Evolutionary conservation across 192 early-diverging fungal species (phyloP).

Genomic region (Dissophora globulifera): DNA sequence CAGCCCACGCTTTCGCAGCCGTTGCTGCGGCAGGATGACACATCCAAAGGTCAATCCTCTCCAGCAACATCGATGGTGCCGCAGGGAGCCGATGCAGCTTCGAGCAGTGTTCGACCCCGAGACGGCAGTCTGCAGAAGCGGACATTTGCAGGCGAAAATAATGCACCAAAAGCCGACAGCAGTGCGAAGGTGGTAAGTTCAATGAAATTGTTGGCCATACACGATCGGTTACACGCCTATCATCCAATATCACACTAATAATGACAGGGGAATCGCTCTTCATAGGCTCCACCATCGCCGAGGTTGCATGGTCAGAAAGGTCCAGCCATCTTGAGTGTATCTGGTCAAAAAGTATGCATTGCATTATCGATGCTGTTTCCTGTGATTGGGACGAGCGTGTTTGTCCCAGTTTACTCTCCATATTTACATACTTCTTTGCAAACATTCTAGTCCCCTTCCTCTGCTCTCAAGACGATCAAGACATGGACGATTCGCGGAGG

Average conservation of each 20-base stretch:
- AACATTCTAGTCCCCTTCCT: constrained; percentile 5
- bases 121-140: constrained; percentile 39
- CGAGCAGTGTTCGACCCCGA: constrained; percentile 38
- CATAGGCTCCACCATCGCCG: constrained; percentile 46
- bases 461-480: constrained; percentile 23
- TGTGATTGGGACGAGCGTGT: neutral
- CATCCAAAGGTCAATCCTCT: neutral
- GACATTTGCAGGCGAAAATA: constrained; percentile 23
- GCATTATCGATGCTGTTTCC: neutral
- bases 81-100: constrained; percentile 24
- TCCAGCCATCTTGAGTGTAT: constrained; percentile 38
- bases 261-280: no score
- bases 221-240: no score
- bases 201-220: no score
- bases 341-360: constrained; percentile 20
- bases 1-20: constrained; percentile 41
- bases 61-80: constrained; percentile 17
- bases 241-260: no score
- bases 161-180: constrained; percentile 9
- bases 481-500: constrained; percentile 48
- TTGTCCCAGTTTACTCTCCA: neutral
- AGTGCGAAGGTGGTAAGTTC: neutral
- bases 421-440: neutral
- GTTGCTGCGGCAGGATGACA: constrained; percentile 17
- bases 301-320: constrained; percentile 45